Conservation (phyloP, 345 rosid genomes). For the Linum tenue region DNA sequence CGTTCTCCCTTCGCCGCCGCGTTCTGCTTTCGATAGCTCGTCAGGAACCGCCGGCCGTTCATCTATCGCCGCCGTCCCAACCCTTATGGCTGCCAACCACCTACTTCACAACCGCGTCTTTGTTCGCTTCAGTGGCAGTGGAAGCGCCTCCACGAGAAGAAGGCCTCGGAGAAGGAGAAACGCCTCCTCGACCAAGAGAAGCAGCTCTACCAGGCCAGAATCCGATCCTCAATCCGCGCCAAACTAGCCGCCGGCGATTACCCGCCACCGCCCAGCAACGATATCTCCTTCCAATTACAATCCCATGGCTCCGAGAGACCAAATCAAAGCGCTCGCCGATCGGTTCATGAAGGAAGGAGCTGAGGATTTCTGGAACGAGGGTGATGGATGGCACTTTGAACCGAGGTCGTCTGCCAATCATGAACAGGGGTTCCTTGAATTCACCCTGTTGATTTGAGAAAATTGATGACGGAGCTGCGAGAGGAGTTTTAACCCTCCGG, state of each 20-base stretch:
- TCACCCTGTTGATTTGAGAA: slow-evolving; percentile 48
- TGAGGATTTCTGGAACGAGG: slow-evolving; percentile 58
- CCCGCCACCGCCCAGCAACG: slow-evolving; percentile 8
- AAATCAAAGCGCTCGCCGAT: slow-evolving; percentile 71
- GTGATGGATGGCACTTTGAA: background rate
- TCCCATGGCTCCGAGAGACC: slow-evolving; percentile 53
- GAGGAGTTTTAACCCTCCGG: background rate
- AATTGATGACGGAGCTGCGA: slow-evolving; percentile 19
- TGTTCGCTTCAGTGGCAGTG: slow-evolving; percentile 76
- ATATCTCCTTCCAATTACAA: slow-evolving; percentile 18
- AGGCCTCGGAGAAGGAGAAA: slow-evolving; percentile 78
- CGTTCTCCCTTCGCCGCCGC: no score
- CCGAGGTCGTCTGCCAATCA: slow-evolving; percentile 11
- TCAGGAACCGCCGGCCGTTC: no score
- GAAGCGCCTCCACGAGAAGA: slow-evolving; percentile 96
- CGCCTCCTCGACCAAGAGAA: slow-evolving; percentile 83
- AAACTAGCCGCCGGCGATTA: slow-evolving; percentile 24
- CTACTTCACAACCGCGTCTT: slow-evolving; percentile 24
- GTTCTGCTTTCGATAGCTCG: no score
- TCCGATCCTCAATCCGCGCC: slow-evolving; percentile 64
- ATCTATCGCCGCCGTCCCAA: no score
- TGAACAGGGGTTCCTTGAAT: slow-evolving; percentile 6
- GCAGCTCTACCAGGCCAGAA: slow-evolving; percentile 71
- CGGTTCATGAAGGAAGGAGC: slow-evolving; percentile 87
- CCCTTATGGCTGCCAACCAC: background rate